Conservation (phyloP, 805 yeast species). For the Saccharomycopsis schoenii region DNA sequence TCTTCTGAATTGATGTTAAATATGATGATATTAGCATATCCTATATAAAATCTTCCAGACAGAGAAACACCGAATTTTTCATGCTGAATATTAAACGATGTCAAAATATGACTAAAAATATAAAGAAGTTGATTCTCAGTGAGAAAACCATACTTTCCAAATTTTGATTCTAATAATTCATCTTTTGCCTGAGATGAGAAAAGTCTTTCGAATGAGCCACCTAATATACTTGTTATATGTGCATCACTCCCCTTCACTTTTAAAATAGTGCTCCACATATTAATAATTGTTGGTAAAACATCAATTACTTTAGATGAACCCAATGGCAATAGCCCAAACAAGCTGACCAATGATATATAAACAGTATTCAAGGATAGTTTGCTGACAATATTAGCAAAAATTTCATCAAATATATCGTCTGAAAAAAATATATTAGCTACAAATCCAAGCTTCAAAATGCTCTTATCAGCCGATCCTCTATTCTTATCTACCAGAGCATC, state of each 20-base stretch:
- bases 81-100: conserved; percentile 36
- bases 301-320: conserved; percentile 36
- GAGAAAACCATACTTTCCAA: conserved; percentile 54
- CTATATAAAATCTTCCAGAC: conserved; percentile 30
- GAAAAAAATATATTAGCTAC: conserved; percentile 47
- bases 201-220: conserved; percentile 45
- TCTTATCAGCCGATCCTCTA: conserved; percentile 32
- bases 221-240: conserved; percentile 54
- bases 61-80: conserved; percentile 35
- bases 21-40: conserved; percentile 41
- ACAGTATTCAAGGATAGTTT: conserved; percentile 47
- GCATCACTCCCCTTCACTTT: conserved; percentile 45
- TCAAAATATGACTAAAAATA: conserved; percentile 45
- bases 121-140: conserved; percentile 50
- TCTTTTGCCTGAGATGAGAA: conserved; percentile 26
- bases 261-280: conserved; percentile 56
- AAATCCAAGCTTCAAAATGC: conserved; percentile 41
- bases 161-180: conserved; percentile 24
- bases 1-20: conserved; percentile 49
- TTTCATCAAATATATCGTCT: conserved; percentile 30
- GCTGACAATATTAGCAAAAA: conserved; percentile 42
- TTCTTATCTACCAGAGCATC: conserved; percentile 36
- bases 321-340: conserved; percentile 45
- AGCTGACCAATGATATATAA: conserved; percentile 38
- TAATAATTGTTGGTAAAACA: conserved; percentile 57